Base-by-base conservation (phyloP, 257 asterid genomes). In the Gentiana dahurica region DNA sequence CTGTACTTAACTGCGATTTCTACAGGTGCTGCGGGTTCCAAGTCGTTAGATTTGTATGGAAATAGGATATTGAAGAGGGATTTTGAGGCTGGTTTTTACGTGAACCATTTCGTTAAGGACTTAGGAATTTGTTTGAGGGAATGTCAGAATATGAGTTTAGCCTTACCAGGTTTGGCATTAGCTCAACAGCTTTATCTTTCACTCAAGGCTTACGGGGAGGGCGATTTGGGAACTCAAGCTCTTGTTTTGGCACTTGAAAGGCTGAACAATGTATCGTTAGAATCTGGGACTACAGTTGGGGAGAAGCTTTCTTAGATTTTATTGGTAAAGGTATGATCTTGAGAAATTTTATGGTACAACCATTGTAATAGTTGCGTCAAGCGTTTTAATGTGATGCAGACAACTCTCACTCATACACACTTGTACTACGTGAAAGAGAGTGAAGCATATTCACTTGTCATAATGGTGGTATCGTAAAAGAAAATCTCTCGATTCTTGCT, bases 111-210 rank as follows among this genome's bases (percentile, higher is more conserved):
- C 68, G 96, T 90, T 2, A 90, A 90, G 73, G 96, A 90, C 72
- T 84, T 86, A 67, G 96, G 97, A n/a, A 90, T 90, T 32, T 86
- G 95, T 55, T 75, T 86, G 82, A 76, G 85, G 78, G 97, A 89
- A 69, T 89, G 94, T 57, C 83, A 86, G 90, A 84, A 66, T 37
- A 89, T 89, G 95, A 88, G 87, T 12, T 67, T 89, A 70, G 94
- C 90, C 32, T 67, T 89, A 71, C 97, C 97, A 2, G 97, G 97
- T 9, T 59, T 89, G 49, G 94, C 93, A 8, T 75, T 89, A 77
- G 97, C 97, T 38, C 94, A 86, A 58, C 97, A 89, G 79, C 84
- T 89, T 12, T 88, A 88, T 60, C 64, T 88, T 44, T 88, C 95
- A 3, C 81, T 88, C 2, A 84, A 83, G 82, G 95, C 97, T 33